Conservation (phyloP, 2,329 filamentous ascomycete genomes). For the Neonectria punicea region DNA sequence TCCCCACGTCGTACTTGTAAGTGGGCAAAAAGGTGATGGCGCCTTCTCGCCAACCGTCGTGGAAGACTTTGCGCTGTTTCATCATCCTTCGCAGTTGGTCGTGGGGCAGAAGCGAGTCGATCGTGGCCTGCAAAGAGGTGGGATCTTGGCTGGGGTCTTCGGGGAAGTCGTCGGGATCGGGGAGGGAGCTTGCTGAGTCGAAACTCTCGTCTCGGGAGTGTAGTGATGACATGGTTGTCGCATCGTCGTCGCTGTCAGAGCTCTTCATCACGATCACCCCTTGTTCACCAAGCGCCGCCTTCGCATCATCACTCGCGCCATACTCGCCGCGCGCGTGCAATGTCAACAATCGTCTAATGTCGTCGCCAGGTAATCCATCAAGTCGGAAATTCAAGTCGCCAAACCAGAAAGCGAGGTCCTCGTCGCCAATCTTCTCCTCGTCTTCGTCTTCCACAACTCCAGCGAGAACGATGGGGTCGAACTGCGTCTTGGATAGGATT, state of each 20-base stretch:
- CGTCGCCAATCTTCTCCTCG: constrained; percentile 78
- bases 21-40: constrained; percentile 89
- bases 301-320: constrained; percentile 59
- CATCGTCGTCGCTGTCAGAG: constrained; percentile 60
- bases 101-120: constrained; percentile 87
- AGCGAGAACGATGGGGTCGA: constrained; percentile 75
- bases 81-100: constrained; percentile 86
- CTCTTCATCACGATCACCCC: constrained; percentile 59
- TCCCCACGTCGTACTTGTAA: constrained; percentile 98
- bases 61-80: constrained; percentile 79
- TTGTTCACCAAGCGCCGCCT: constrained; percentile 56
- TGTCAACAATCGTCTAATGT: constrained; percentile 85
- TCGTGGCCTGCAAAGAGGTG: constrained; percentile 85
- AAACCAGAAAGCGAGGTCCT: constrained; percentile 96
- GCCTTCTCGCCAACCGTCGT: constrained; percentile 93
- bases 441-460: constrained; percentile 73
- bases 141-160: constrained; percentile 81
- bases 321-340: constrained; percentile 86
- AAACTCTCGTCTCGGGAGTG: constrained; percentile 50
- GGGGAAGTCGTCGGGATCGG: constrained; percentile 73
- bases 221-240: constrained; percentile 47
- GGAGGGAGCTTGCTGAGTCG: constrained; percentile 57
- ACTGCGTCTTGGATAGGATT: constrained; percentile 79
- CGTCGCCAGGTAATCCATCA: constrained; percentile 86
- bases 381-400: constrained; percentile 96